Percentiles rank a stretch among this genome's conserved stretches.
Evolutionary conservation across 2,329 filamentous ascomycete genomes (phyloP).

Genomic region (Orbilia quercus): DNA sequence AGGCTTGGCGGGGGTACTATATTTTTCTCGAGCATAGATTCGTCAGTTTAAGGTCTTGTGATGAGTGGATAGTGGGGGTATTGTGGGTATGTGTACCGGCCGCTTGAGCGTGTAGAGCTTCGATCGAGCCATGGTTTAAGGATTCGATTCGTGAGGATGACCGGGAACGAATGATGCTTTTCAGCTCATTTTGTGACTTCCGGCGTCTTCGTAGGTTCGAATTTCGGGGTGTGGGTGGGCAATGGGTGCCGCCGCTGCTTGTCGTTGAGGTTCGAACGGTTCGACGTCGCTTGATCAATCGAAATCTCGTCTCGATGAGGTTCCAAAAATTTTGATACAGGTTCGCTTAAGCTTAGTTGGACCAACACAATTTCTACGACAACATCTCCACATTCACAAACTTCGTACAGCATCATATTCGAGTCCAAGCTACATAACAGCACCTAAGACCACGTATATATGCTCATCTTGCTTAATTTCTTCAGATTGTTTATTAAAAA

Average conservation of each 20-base stretch:
- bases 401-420: too few species aligned
- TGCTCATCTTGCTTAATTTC: not conserved
- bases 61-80: conserved; percentile 11
- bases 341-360: conserved; percentile 1
- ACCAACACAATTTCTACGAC: conserved; percentile 18
- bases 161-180: not conserved
- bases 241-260: conserved; percentile 18
- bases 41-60: not conserved
- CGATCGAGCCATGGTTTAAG: conserved; percentile 29
- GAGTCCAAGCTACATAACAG: too few species aligned
- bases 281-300: conserved; percentile 7
- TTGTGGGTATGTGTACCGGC: conserved; percentile 49
- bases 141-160: not conserved
- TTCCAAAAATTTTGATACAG: conserved; percentile 26
- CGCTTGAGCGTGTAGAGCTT: conserved; percentile 50
- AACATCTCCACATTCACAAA: not conserved
- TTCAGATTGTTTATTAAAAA: not conserved
- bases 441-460: too few species aligned
- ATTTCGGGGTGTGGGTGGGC: not conserved
- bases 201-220: not conserved
- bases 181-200: conserved; percentile 44
- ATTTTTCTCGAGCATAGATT: not conserved
- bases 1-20: conserved; percentile 92
- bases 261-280: not conserved
- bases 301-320: not conserved